phyloP scores from a whole-genome alignment of 805 yeast species.

The Yamadazyma phyllophila region DNA sequence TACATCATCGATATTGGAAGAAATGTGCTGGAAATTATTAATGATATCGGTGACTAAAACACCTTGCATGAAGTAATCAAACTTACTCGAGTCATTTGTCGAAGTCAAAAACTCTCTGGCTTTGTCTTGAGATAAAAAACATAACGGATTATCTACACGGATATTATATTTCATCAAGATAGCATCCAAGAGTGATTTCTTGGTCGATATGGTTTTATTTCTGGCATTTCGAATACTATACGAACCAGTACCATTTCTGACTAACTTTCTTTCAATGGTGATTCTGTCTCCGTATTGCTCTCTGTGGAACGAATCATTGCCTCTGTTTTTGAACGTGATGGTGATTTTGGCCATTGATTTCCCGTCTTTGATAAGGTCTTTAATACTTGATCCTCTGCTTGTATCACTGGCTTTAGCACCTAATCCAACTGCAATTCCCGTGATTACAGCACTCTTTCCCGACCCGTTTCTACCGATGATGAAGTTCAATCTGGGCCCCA shows the following conservation, averaged over 20 bases:
- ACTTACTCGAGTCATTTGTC: slow-evolving; percentile 70
- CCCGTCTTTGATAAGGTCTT: slow-evolving; percentile 75
- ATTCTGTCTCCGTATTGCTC: slow-evolving; percentile 68
- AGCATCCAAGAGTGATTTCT: slow-evolving; percentile 62
- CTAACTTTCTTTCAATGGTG: slow-evolving; percentile 64
- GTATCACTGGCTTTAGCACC: slow-evolving; percentile 90
- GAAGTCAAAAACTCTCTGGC: slow-evolving; percentile 87
- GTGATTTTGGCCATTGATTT: slow-evolving; percentile 62
- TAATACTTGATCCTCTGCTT: slow-evolving; percentile 73
- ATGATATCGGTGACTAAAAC: slow-evolving; percentile 68
- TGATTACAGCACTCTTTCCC: slow-evolving; percentile 85
- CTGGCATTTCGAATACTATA: slow-evolving; percentile 55
- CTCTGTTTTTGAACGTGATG: slow-evolving; percentile 63
- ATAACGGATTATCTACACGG: slow-evolving; percentile 85
- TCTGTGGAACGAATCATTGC: slow-evolving; percentile 62
- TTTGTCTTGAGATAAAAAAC: slow-evolving; percentile 88
- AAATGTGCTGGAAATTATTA: slow-evolving; percentile 43
- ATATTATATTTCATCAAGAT: slow-evolving; percentile 71
- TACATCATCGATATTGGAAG: slow-evolving; percentile 28
- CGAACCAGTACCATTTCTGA: slow-evolving; percentile 47
- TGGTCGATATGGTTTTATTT: slow-evolving; percentile 53
- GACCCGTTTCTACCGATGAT: slow-evolving; percentile 90
- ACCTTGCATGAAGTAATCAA: slow-evolving; percentile 75
- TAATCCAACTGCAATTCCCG: slow-evolving; percentile 82
- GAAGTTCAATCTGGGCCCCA: slow-evolving; percentile 81